phyloP scores from a whole-genome alignment of 2,329 filamentous ascomycete species.

The Alternaria consortialis region DNA sequence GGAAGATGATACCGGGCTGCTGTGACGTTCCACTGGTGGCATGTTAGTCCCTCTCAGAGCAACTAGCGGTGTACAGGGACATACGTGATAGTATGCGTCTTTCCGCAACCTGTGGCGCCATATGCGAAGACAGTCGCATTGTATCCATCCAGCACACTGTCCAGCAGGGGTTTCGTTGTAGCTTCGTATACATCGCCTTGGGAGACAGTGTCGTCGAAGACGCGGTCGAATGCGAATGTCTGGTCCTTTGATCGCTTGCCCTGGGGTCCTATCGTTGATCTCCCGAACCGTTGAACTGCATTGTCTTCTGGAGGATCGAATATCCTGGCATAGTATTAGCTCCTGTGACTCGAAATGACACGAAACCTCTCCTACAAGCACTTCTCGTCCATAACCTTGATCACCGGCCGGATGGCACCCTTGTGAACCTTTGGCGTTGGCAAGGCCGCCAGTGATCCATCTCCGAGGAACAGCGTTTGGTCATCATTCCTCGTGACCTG shows the following conservation, averaged over 20 bases:
- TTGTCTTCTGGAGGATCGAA: slow-evolving; percentile 98
- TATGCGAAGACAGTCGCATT: slow-evolving; percentile 99
- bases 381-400: slow-evolving; percentile 95
- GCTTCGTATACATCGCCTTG: slow-evolving; percentile 95
- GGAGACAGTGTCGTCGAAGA: slow-evolving; percentile 94
- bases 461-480: slow-evolving; percentile 90
- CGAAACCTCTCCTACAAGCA: slow-evolving; percentile 74
- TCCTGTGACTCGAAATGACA: slow-evolving; percentile 2
- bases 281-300: slow-evolving; percentile 85
- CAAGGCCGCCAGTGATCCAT: slow-evolving; percentile 89
- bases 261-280: slow-evolving; percentile 73
- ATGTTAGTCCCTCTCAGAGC: slow-evolving; percentile 25
- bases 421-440: slow-evolving; percentile 87
- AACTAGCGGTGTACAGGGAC: slow-evolving; percentile 15
- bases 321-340: slow-evolving; percentile 67
- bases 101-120: slow-evolving; percentile 96
- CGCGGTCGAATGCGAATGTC: slow-evolving; percentile 93
- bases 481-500: slow-evolving; percentile 85
- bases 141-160: slow-evolving; percentile 95
- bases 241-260: slow-evolving; percentile 97
- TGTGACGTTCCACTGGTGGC: slow-evolving; percentile 74
- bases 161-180: slow-evolving; percentile 87
- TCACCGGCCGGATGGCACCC: slow-evolving; percentile 81
- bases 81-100: slow-evolving; percentile 89
- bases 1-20: slow-evolving; percentile 95